Base-by-base conservation (phyloP, 805 yeast genomes). In the Spathaspora gorwiae region DNA sequence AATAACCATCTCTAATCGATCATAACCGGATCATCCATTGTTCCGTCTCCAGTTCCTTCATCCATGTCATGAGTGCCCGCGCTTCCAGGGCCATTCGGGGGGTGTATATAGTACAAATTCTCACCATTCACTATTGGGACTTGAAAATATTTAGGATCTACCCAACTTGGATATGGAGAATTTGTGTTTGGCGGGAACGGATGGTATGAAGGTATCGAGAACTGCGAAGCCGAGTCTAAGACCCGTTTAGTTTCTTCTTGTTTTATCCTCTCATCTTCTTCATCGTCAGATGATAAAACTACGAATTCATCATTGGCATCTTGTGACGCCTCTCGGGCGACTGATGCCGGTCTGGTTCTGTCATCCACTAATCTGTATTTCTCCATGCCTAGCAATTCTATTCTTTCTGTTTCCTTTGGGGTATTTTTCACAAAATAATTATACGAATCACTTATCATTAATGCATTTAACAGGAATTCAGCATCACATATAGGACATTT, bases 381-480 rank as follows among this genome's bases (percentile, higher is more conserved):
- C 27, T 54, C 53, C 60, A 63, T 57, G 35, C 66, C 72, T 35
- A 62, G 47, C 12, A 70, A 49, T 52, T 70, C 73, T 5, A 72
- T 62, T 43, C 65, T 51, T 34, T 62, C 63, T 7, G 65, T 57
- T 27, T 62, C 58, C 38, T 38, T 44, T 2, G 74, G 73, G 0
- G 75, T 67, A 14, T 62, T 62, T 44, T 66, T 70, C 33, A 71
- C 68, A 45, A 72, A 71, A 47, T 60, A 71, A 44, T 71, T 72
- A 58, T 62, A 67, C 6, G 68, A 57, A 43, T 70, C 73, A 43
- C 70, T 62, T 15, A 72, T 66, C 42, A 54, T 55, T 14, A 72
- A 51, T 40, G 67, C 68, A 41, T 54, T 57, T 35, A 71, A 54
- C 14, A 57, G 61, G 45, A 72, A 71, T 37, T 48, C 46, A 15